Conservation (phyloP, 148 eudicot genomes). For the Arctostaphylos glauca region DNA sequence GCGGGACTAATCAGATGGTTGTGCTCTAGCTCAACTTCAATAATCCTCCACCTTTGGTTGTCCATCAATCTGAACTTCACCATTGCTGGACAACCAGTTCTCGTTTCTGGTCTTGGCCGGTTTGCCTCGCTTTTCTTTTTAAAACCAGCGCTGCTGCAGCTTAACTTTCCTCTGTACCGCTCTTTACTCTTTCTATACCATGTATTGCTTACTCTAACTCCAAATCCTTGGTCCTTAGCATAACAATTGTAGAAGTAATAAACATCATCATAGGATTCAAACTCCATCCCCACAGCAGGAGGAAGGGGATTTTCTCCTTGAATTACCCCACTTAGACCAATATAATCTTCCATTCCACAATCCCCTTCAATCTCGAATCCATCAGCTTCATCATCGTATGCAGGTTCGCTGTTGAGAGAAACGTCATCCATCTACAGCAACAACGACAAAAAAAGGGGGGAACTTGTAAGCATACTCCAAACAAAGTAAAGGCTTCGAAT, state of each 20-base stretch:
- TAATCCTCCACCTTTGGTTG: slow-evolving; percentile 37
- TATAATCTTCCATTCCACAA: slow-evolving; percentile 34
- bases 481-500: background rate
- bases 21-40: slow-evolving; percentile 39
- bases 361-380: slow-evolving; percentile 35
- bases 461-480: background rate
- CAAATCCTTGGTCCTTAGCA: slow-evolving; percentile 37
- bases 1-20: slow-evolving; percentile 32
- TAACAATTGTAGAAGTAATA: slow-evolving; percentile 39
- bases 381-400: slow-evolving; percentile 30
- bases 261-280: slow-evolving; percentile 44
- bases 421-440: slow-evolving; percentile 34
- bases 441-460: background rate
- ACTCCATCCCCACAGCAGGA: slow-evolving; percentile 45
- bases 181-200: slow-evolving; percentile 43
- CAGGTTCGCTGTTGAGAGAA: slow-evolving; percentile 35
- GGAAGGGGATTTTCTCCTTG: slow-evolving; percentile 39
- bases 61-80: slow-evolving; percentile 42
- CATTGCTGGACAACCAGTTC: slow-evolving; percentile 43
- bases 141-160: slow-evolving; percentile 43
- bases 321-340: slow-evolving; percentile 27
- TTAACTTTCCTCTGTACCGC: slow-evolving; percentile 34
- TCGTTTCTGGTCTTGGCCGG: slow-evolving; percentile 39
- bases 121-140: slow-evolving; percentile 37
- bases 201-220: slow-evolving; percentile 35